Conservation (phyloP, 2,329 filamentous ascomycete genomes). For the Myotisia sp. region DNA sequence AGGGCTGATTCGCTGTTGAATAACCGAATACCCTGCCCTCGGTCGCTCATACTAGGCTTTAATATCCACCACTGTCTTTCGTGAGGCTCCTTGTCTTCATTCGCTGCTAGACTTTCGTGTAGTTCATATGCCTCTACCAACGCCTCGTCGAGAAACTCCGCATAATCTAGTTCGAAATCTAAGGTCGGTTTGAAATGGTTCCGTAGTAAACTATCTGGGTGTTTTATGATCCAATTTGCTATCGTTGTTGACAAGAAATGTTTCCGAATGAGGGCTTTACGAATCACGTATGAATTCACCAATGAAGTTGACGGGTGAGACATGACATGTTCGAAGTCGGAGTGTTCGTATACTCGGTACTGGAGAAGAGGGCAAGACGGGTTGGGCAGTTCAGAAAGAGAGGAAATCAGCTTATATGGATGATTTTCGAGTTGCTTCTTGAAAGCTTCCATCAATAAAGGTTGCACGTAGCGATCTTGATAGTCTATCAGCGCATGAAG, state of each 20-base stretch:
- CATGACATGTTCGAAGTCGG: conserved; percentile 68
- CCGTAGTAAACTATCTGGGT: conserved; percentile 55
- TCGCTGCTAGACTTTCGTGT: conserved; percentile 58
- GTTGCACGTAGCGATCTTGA: conserved; percentile 78
- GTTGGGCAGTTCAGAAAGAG: conserved; percentile 35
- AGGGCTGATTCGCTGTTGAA: conserved; percentile 77
- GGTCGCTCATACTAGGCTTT: conserved; percentile 94
- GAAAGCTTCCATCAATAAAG: conserved; percentile 64
- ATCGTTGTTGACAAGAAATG: conserved; percentile 81
- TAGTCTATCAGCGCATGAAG: conserved; percentile 68
- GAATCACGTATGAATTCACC: conserved; percentile 83
- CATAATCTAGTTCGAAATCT: conserved; percentile 88
- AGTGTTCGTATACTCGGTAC: conserved; percentile 70
- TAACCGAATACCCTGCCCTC: conserved; percentile 80
- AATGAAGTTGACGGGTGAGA: conserved; percentile 48
- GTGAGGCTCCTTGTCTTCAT: conserved; percentile 48
- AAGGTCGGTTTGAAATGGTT: conserved; percentile 63
- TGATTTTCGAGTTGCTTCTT: conserved; percentile 43
- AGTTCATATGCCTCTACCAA: conserved; percentile 82
- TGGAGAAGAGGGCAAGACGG: conserved; percentile 48
- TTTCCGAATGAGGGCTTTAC: conserved; percentile 91
- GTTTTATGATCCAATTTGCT: conserved; percentile 71
- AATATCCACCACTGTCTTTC: conserved; percentile 87
- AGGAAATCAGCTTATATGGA: conserved; percentile 42
- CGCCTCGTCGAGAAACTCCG: conserved; percentile 90